These are phyloP conservation scores for Yarrowia sp. DNA, from an alignment of 805 yeast genomes.

Conservation along the genomic window DNA sequence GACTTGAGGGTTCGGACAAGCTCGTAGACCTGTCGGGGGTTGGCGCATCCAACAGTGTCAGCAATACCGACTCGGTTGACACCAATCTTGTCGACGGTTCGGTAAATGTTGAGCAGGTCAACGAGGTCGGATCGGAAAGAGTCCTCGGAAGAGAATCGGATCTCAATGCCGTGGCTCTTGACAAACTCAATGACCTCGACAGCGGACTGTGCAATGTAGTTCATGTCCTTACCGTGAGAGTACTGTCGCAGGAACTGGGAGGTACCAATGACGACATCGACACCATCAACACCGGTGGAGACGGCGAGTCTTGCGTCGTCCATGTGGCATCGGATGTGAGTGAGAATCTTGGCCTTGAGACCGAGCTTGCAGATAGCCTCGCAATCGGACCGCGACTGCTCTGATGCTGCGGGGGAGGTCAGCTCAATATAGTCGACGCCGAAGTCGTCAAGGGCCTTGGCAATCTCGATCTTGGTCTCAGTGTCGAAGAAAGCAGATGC, in stretches of 20 bases:
- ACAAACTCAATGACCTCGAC: slow-evolving; percentile 96
- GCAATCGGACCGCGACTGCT: slow-evolving; percentile 88
- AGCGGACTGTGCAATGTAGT: slow-evolving; percentile 92
- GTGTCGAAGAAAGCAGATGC: slow-evolving; percentile 95
- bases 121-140: slow-evolving; percentile 96
- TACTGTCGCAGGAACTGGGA: slow-evolving; percentile 91
- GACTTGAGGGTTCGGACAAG: slow-evolving; percentile 88
- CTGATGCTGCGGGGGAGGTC: slow-evolving; percentile 97
- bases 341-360: slow-evolving; percentile 87
- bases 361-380: slow-evolving; percentile 98
- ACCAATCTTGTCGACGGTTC: slow-evolving; percentile 95
- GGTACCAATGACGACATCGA: slow-evolving; percentile 96
- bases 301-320: slow-evolving; percentile 97
- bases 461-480: slow-evolving; percentile 94
- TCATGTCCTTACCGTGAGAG: slow-evolving; percentile 98
- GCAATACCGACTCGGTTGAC: slow-evolving; percentile 99
- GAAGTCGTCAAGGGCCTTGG: slow-evolving; percentile 93
- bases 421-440: slow-evolving; percentile 98
- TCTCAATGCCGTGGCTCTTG: slow-evolving; percentile 94
- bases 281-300: slow-evolving; percentile 98
- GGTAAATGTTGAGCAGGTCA: slow-evolving; percentile 89
- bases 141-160: slow-evolving; percentile 95
- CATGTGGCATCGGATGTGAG: slow-evolving; percentile 98
- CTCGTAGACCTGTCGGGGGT: slow-evolving; percentile 98
- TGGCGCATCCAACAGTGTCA: slow-evolving; percentile 98